Base-by-base conservation (phyloP, 768 basidiomycete species). In the Boletus rubescentipes region DNA sequence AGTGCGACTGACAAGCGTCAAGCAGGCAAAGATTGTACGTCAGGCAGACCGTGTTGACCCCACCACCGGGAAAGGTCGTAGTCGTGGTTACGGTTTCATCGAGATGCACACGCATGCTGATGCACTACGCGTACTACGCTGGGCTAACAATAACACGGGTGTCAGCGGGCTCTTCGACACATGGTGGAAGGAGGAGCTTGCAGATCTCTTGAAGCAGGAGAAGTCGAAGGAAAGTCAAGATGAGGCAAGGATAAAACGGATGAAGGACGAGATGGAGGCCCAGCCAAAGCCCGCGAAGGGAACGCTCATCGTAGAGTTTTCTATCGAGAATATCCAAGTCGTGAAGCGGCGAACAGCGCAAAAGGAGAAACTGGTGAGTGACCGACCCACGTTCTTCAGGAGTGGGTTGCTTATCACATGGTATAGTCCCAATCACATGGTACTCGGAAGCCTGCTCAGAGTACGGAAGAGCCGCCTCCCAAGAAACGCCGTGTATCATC, bases 11-110 rank as follows among this genome's bases (percentile, higher is more conserved):
- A 75, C 81, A 2, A 72, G 78, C 9, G 90, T 98, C 40, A 86
- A 88, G 62, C 97, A 99, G 71, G 79, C 89, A 16, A 99, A 99
- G 75, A 88, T 99, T 56, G 86, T 97, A 14, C 85, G 96, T 11
- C 89, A 93, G 69, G 75, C 78, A 12, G 95, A 97, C 58, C 86
- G 92, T n/a, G 80, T 95, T 50, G 96, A 98, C 65, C 78, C 89
- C 4, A 68, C 95, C 37, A 93, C 90, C 0, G 91, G 90, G 4
- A 89, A 91, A 62, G 92, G 92, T 1, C 81, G 87, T 49, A 91
- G 89, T 63, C 93, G 90, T 67, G 96, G 97, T 2, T 99, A 98
- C 63, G 97, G 96, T 10, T 98, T 99, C 74, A 65, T 98, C 31
- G 96, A 98, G 75, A 82, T 97, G 81, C 75, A 84, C 44, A 81